Evolutionary conservation across 2,329 filamentous ascomycete genomes (phyloP).

Genomic region (Chaetomiaceae sp.): DNA sequence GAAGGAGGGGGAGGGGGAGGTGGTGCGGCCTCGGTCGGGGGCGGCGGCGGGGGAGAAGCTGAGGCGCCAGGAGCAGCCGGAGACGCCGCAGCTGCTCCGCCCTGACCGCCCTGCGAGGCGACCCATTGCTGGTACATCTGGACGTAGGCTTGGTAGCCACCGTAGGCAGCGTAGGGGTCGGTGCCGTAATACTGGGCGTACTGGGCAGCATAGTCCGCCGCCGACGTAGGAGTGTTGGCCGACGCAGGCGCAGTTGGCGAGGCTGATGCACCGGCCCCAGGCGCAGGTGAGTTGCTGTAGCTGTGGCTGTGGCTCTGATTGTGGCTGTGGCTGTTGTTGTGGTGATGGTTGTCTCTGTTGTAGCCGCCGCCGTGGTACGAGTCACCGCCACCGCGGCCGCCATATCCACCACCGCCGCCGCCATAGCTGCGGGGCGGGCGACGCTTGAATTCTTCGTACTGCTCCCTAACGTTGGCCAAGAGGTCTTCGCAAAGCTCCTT

Average conservation of each 20-base stretch:
- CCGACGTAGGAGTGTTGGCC: slow-evolving; percentile 39
- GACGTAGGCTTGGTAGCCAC: slow-evolving; percentile 73
- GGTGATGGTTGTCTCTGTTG: slow-evolving; percentile 31
- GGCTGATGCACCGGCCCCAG: slow-evolving; percentile 33
- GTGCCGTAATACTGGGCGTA: slow-evolving; percentile 76
- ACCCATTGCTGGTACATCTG: slow-evolving; percentile 73
- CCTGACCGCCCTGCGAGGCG: slow-evolving; percentile 42
- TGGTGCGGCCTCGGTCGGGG: slow-evolving; percentile 55
- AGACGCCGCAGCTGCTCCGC: slow-evolving; percentile 34
- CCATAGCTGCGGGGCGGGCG: slow-evolving; percentile 59
- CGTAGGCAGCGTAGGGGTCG: slow-evolving; percentile 83
- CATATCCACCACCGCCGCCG: slow-evolving; percentile 31
- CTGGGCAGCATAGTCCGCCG: slow-evolving; percentile 68
- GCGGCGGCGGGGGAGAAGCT: slow-evolving; percentile 54
- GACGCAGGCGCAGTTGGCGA: slow-evolving; percentile 40
- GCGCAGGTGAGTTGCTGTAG: slow-evolving; percentile 37
- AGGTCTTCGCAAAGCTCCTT: slow-evolving; percentile 88
- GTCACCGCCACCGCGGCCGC: slow-evolving; percentile 38
- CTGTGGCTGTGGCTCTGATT: slow-evolving; percentile 34
- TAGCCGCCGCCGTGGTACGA: slow-evolving; percentile 22
- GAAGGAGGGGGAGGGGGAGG: slow-evolving; percentile 57
- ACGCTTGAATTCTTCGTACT: slow-evolving; percentile 88
- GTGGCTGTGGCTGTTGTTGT: slow-evolving; percentile 35
- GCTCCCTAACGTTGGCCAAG: slow-evolving; percentile 76
- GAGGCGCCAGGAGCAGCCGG: slow-evolving; percentile 39